These are phyloP conservation scores for Aspergillus sp. DNA, from an alignment of 2,329 filamentous ascomycete genomes.

Conservation along the genomic window DNA sequence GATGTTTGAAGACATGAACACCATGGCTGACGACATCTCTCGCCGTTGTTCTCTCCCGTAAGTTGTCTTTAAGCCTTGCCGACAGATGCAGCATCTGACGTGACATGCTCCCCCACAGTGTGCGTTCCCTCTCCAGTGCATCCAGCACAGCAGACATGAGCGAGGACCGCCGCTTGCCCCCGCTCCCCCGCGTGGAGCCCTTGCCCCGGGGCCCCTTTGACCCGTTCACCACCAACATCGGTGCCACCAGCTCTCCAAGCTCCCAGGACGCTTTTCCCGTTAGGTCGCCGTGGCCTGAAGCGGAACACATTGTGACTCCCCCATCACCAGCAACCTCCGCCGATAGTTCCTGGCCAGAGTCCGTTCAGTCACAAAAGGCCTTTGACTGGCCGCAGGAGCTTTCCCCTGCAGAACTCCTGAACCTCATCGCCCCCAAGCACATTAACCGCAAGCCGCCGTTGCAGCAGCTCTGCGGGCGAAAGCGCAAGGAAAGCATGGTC, in stretches of 20 bases:
- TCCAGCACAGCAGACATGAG: constrained; percentile 29
- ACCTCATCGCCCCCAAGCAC: constrained; percentile 37
- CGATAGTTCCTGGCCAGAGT: constrained; percentile 40
- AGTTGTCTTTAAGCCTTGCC: constrained; percentile 18
- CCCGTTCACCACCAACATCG: constrained; percentile 32
- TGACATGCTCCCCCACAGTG: constrained; percentile 15
- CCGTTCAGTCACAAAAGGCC: constrained; percentile 32
- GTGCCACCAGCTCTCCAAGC: constrained; percentile 35
- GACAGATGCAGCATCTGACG: constrained; percentile 13
- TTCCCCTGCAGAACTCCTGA: constrained; percentile 35
- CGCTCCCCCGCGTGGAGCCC: constrained; percentile 40
- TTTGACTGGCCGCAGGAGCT: constrained; percentile 39
- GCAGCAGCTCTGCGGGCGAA: constrained; percentile 43
- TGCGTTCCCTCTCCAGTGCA: constrained; percentile 27
- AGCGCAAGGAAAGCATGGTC: constrained; percentile 39
- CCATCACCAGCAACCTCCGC: constrained; percentile 42
- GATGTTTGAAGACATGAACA: constrained; percentile 36
- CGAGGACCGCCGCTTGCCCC: constrained; percentile 40
- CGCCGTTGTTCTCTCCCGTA: constrained; percentile 41
- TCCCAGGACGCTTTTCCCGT: constrained; percentile 37
- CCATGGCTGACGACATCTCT: constrained; percentile 30
- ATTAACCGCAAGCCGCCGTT: constrained; percentile 43
- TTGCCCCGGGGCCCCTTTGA: constrained; percentile 42
- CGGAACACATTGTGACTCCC: constrained; percentile 35
- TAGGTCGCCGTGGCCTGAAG: constrained; percentile 34